Evolutionary conservation across 768 basidiomycete genomes (phyloP), one percentile per base, ranked within the genome.

Genomic region (Boletus tylopilopsis): DNA sequence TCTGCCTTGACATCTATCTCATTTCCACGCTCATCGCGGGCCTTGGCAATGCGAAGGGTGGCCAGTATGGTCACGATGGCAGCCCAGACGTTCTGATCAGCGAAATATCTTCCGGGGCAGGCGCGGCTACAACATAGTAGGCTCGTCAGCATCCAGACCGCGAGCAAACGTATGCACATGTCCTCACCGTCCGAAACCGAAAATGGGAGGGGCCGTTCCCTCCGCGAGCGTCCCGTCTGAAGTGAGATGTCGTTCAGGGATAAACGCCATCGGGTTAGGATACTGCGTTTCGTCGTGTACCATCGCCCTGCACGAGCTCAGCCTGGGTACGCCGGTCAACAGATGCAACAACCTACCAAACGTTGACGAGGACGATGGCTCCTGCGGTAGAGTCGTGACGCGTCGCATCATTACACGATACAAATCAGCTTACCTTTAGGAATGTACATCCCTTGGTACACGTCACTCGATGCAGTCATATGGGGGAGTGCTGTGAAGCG

Each of bases 241-340:
- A 7, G 53, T 55, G 12, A 85, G 58, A 66, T 78, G 80, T 33
- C 83, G 72, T 51, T 82, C 78, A 6, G 84, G 82, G 22, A 73
- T 70, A 66, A 83, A 83, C 7, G 57, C 55, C 48, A 72, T 72
- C 5, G 83, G 75, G 29, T 82, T 72, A 7, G 75, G 73, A 63
- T 81, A 85, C 35, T 70, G 65, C 3, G 55, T 61, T 45, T 74
- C 72, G 57, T 84, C 77, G 47, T 79, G 81, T 16, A 74, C 68
- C 30, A 76, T 74, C 6, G 68, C 72, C 73, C 75, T 78, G 29
- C 9, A 3, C 23, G 6, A 21, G 21, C 3, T 66, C 34, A 56
- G 33, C 27, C 16, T 15, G 24, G 39, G 23, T 22, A 10, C 16
- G 12, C 19, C 11, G 2, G 6, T 1, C 15, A 10, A 27, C 12